Base-by-base conservation (phyloP, 345 rosid genomes). In the Rhodamnia rubescens region DNA sequence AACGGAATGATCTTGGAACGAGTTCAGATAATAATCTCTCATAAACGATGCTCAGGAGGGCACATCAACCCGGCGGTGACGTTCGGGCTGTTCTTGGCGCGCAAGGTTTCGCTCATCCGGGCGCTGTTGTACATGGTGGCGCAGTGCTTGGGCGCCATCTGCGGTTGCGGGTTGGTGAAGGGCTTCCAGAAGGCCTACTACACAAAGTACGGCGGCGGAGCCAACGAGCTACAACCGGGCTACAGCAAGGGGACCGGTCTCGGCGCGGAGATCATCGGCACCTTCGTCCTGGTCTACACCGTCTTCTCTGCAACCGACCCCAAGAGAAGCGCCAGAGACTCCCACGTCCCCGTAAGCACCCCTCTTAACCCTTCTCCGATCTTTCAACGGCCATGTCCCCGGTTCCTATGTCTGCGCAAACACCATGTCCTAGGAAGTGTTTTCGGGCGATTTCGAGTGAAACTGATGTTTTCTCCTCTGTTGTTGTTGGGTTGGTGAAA, bases 251-350 rank as follows among this genome's bases (percentile, higher is more conserved):
- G 97, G 52, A 89, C 91, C 54, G 97, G 93, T 3, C 87, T 94
- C 74, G 97, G 95, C 12, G 97, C 95, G 18, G 97, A 94, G 89
- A 94, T 94, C 81, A 93, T 94, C 55, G 97, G 97, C 24, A 94
- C 95, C 47, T 94, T 94, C 49, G 95, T 94, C 84, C 94, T 93
- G 36, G 97, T 94, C 88, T 92, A 93, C 93, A 94, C 97, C 11
- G 97, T 94, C 86, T 94, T 94, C 89, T 86, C 97, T 24, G 97
- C 97, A 88, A 94, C 97, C 15, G 97, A 94, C 84, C 97, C 97
- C 47, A 94, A 94, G 91, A 90, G 97, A 40, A 94, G 12, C 75
- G 97, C 97, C 0, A 91, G 97, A 81, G 97, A 94, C 87, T 94
- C 97, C 69, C 95, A 94, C 83, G 94, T 94, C 84, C 97, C 97